Evolutionary conservation across 2,329 filamentous ascomycete genomes (phyloP).

Genomic region (Phialocephala subalpina): DNA sequence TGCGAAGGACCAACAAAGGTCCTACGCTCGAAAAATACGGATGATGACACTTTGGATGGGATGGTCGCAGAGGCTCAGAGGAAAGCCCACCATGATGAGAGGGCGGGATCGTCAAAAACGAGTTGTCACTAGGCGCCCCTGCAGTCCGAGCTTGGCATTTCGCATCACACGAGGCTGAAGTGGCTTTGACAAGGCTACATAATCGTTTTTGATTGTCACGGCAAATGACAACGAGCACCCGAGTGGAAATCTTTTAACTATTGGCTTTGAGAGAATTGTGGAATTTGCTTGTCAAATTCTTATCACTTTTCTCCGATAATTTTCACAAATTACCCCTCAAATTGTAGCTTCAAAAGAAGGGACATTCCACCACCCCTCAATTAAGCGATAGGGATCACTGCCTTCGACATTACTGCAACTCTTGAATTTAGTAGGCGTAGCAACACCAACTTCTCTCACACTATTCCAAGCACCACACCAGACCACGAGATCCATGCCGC

Average conservation of each 20-base stretch:
- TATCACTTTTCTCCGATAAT: no score
- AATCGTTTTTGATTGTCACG: neutral
- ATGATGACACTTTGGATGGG: slow-evolving; percentile 3
- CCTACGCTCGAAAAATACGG: neutral
- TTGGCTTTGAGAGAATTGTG: no score
- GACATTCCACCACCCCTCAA: no score
- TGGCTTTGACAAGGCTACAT: slow-evolving; percentile 1
- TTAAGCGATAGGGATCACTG: no score
- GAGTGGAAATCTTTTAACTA: no score
- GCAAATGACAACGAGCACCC: neutral
- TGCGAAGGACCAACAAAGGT: slow-evolving; percentile 12
- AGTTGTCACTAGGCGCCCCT: slow-evolving; percentile 1
- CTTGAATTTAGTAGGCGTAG: neutral
- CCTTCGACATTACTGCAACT: neutral
- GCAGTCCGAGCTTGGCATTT: slow-evolving; percentile 5
- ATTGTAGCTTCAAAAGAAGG: no score
- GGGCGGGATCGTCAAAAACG: slow-evolving; percentile 4
- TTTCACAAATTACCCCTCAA: no score
- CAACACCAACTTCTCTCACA: neutral
- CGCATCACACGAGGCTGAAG: slow-evolving; percentile 21
- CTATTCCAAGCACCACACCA: neutral
- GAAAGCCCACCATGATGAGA: neutral
- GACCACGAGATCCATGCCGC: neutral
- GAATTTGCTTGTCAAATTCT: no score
- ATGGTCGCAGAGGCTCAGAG: slow-evolving; percentile 5